These are phyloP conservation scores for Claviceps africana DNA, from an alignment of 2,329 filamentous ascomycete species.

Conservation along the genomic window DNA sequence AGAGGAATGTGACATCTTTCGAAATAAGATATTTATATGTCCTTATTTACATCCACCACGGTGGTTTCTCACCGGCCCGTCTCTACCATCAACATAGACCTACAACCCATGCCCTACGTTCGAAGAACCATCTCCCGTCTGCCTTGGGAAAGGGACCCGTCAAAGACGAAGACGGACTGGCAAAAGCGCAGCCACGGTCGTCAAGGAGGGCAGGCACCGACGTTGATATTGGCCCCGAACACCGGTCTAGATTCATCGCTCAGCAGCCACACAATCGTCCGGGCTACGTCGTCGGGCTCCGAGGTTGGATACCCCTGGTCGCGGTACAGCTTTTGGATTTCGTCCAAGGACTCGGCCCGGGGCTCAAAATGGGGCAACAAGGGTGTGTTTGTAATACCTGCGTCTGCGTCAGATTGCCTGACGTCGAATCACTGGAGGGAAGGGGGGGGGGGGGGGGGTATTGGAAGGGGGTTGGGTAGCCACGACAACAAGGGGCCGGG, in stretches of 20 bases:
- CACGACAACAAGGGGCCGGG: background rate
- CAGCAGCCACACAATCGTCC: constrained; percentile 1
- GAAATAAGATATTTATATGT: no score
- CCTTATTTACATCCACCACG: no score
- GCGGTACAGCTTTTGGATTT: background rate
- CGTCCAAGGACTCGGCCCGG: background rate
- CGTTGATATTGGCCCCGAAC: constrained; percentile 1
- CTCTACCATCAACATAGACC: no score
- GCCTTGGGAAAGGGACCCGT: no score
- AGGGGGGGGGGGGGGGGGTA: no score
- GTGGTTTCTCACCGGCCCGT: no score
- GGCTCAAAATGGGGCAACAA: background rate
- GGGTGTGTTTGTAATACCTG: background rate
- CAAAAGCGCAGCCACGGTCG: background rate
- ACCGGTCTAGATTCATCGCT: background rate
- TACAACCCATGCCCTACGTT: no score
- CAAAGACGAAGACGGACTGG: no score
- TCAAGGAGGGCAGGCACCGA: background rate
- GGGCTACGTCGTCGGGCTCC: background rate
- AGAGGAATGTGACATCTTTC: no score
- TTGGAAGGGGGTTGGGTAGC: no score
- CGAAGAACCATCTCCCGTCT: no score
- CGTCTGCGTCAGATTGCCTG: background rate
- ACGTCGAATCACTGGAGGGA: background rate
- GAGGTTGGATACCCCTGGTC: background rate